Percentiles rank a stretch among this genome's conserved stretches.
These are phyloP conservation scores for Capsicum rhomboideum DNA, from an alignment of 257 asterid species.

Conservation along the genomic window DNA sequence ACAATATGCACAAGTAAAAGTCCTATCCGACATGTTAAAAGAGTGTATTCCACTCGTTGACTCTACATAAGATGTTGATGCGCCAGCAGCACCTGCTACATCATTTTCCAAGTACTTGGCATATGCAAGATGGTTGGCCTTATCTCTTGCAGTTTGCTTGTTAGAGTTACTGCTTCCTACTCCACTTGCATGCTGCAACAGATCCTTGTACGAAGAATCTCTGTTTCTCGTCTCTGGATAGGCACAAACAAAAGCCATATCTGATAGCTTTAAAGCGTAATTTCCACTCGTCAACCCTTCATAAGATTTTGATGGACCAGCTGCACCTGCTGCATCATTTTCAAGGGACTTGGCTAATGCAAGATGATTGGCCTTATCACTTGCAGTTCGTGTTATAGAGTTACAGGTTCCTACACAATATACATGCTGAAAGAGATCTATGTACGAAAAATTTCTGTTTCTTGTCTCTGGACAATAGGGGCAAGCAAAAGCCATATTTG, in stretches of 20 bases:
- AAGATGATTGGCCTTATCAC: conserved; percentile 61
- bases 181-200: conserved; percentile 66
- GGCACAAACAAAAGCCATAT: conserved; percentile 56
- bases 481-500: conserved; percentile 50
- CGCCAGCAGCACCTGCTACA: conserved; percentile 26
- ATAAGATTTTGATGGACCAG: conserved; percentile 35
- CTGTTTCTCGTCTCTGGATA: conserved; percentile 50
- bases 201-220: conserved; percentile 45
- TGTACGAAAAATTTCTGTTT: conserved; percentile 37
- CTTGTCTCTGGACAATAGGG: conserved; percentile 65
- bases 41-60: conserved; percentile 47
- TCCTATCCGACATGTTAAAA: conserved; percentile 42
- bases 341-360: conserved; percentile 64
- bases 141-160: conserved; percentile 47
- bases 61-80: conserved; percentile 31
- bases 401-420: conserved; percentile 40
- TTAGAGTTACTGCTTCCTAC: conserved; percentile 43
- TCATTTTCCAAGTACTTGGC: conserved; percentile 59
- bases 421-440: conserved; percentile 71
- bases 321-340: conserved; percentile 24
- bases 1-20: conserved; percentile 70
- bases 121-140: conserved; percentile 60
- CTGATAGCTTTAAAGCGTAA: conserved; percentile 42
- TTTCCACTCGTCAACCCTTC: conserved; percentile 50
- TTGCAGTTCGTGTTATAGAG: conserved; percentile 43